Percentiles rank a stretch among this genome's conserved stretches.
phyloP scores from a whole-genome alignment of 2,329 filamentous ascomycete species.

The Stachybotrys chlorohalonatus region DNA sequence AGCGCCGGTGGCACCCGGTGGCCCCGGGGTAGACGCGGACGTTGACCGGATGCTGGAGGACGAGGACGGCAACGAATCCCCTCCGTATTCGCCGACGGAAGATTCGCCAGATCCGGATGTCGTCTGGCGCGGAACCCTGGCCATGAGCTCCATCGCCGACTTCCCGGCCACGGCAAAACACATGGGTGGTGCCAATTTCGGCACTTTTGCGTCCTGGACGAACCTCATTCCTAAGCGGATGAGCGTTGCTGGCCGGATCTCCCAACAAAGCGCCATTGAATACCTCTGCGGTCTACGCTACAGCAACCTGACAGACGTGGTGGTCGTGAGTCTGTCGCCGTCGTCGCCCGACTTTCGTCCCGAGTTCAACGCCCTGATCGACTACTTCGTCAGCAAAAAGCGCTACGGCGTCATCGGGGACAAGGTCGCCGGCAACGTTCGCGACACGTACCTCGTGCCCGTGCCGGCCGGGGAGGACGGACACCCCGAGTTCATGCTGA shows the following conservation, averaged over 20 bases:
- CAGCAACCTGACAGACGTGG: conserved; percentile 72
- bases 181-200: conserved; percentile 73
- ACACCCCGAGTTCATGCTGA: conserved; percentile 78
- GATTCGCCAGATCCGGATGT: conserved; percentile 57
- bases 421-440: conserved; percentile 63
- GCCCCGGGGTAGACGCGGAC: conserved; percentile 70
- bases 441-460: conserved; percentile 87
- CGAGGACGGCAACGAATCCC: conserved; percentile 55
- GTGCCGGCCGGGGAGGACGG: conserved; percentile 61
- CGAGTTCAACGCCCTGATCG: conserved; percentile 68
- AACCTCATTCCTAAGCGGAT: conserved; percentile 64
- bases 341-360: conserved; percentile 50
- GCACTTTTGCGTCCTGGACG: conserved; percentile 57
- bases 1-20: conserved; percentile 33
- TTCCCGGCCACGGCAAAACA: conserved; percentile 73
- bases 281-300: conserved; percentile 85
- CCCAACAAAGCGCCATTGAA: conserved; percentile 73
- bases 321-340: conserved; percentile 65
- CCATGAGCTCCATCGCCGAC: conserved; percentile 69
- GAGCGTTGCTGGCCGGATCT: conserved; percentile 70
- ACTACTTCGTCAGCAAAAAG: conserved; percentile 76
- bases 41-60: conserved; percentile 85
- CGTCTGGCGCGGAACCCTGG: conserved; percentile 68
- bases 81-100: conserved; percentile 76
- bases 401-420: conserved; percentile 84